Base-by-base conservation (phyloP, 768 basidiomycete species). In the Macrolepiota albuminosa region DNA sequence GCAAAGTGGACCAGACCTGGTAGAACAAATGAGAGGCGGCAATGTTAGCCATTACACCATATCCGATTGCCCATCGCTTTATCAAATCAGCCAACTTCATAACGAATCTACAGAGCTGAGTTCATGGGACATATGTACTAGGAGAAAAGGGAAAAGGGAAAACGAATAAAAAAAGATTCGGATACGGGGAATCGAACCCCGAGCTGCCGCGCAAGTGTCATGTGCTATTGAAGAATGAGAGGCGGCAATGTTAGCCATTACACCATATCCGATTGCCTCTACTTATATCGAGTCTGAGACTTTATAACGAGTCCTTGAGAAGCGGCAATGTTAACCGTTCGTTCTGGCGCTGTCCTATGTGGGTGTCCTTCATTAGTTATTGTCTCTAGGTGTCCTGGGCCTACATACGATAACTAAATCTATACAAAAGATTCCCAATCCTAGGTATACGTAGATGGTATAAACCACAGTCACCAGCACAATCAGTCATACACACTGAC, bases 191-290 rank as follows among this genome's bases (percentile, higher is more conserved):
- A 76, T 80, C 78, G 78, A 81, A 79, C 78, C 79, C 78, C 79
- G 79, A 80, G 79, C 79, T 79, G 75, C 78, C 78, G 80, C 79
- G 72, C 0, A 6, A 47, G 2, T 13, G 3, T 21, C 21, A 21
- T 21, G 21, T 21, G 21, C 21, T 0, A 21, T 21, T 21, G 21
- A 21, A 21, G 21, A 21, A 21, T 81, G 82, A 81, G 74, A 83
- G 80, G 82, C 81, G 81, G 80, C 75, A 82, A 83, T 82, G 82
- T 80, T 83, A 80, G 79, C 82, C 82, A 69, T 84, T 84, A 82
- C 82, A 84, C 81, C 80, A 81, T 83, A 84, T 54, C 62, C 62
- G 65, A 65, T 26, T 21, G 21, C 1, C 21, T 21, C 21, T 21
- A 21, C 21, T 21, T 21, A 1, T 21, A 21, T 21, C 21, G 1